Percentiles rank a stretch among this genome's conserved stretches.
phyloP scores from a whole-genome alignment of 345 rosid species.

The Salix exigua region DNA sequence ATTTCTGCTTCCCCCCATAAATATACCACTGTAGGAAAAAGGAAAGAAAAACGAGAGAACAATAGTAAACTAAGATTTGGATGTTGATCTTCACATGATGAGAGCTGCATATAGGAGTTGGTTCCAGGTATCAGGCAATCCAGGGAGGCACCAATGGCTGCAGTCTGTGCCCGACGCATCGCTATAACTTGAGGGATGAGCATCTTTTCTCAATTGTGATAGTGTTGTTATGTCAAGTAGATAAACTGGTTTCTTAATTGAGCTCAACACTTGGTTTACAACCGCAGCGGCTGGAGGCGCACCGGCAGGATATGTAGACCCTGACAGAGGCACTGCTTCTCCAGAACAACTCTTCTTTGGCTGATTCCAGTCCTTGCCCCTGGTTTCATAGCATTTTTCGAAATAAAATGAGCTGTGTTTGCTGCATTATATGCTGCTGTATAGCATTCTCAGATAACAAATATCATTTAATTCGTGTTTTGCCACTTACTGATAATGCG shows the following conservation, averaged over 20 bases:
- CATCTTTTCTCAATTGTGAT: slow-evolving; percentile 87
- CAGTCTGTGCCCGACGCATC: slow-evolving; percentile 60
- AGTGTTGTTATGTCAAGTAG: slow-evolving; percentile 79
- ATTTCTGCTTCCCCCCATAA: slow-evolving; percentile 1
- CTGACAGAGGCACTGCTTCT: slow-evolving; percentile 56
- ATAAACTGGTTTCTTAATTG: slow-evolving; percentile 57
- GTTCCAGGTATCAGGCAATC: slow-evolving; percentile 94
- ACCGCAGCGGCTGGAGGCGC: slow-evolving; percentile 57
- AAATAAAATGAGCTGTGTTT: neutral
- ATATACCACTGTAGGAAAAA: slow-evolving; percentile 15
- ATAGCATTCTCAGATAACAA: neutral
- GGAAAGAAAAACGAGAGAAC: neutral
- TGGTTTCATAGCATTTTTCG: slow-evolving; percentile 17
- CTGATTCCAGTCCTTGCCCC: slow-evolving; percentile 82
- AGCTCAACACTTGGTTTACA: slow-evolving; percentile 50
- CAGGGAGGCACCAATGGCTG: slow-evolving; percentile 98
- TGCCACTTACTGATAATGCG: slow-evolving; percentile 69
- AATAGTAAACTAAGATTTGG: neutral
- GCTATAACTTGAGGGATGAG: slow-evolving; percentile 72
- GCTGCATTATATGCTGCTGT: neutral
- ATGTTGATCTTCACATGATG: slow-evolving; percentile 33
- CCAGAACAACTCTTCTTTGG: slow-evolving; percentile 59
- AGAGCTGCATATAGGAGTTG: slow-evolving; percentile 88
- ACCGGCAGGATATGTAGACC: slow-evolving; percentile 72
- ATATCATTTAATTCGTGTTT: neutral